Conservation (phyloP, 202 grass and related monocot species). For the Saccharum hybrid region DNA sequence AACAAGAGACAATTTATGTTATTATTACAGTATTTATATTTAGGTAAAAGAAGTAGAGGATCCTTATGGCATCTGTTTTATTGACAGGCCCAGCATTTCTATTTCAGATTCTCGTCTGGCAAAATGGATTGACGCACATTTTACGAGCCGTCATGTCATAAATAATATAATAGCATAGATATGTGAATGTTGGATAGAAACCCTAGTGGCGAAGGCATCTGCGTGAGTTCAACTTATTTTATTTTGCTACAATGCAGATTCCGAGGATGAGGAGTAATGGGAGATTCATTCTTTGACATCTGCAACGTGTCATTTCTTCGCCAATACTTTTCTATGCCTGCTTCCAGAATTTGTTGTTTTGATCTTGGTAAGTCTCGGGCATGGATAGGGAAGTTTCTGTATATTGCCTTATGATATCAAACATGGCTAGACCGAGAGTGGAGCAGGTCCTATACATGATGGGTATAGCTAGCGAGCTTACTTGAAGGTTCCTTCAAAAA, state of each 20-base stretch:
- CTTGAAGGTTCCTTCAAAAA: constrained; percentile 58
- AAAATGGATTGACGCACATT: constrained; percentile 25
- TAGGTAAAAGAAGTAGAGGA: constrained; percentile 29
- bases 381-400: constrained; percentile 52
- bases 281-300: constrained; percentile 54
- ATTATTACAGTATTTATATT: not conserved
- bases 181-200: constrained; percentile 13
- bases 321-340: constrained; percentile 49
- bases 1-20: constrained; percentile 32
- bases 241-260: constrained; percentile 64
- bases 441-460: constrained; percentile 60
- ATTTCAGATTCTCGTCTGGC: constrained; percentile 20
- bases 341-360: constrained; percentile 45
- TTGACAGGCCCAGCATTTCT: constrained; percentile 13
- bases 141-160: constrained; percentile 15
- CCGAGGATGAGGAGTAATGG: constrained; percentile 68
- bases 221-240: constrained; percentile 16
- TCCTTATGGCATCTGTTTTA: constrained; percentile 18
- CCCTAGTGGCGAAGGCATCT: constrained; percentile 25
- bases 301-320: constrained; percentile 38
- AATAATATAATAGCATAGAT: not conserved
- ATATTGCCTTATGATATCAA: constrained; percentile 53
- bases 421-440: constrained; percentile 43
- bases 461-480: constrained; percentile 68
- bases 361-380: constrained; percentile 37